Percentiles rank a stretch among this genome's conserved stretches.
Evolutionary conservation across 352 stramenopile genomes (phyloP).

Genomic region (Globisporangium cederbergense): DNA sequence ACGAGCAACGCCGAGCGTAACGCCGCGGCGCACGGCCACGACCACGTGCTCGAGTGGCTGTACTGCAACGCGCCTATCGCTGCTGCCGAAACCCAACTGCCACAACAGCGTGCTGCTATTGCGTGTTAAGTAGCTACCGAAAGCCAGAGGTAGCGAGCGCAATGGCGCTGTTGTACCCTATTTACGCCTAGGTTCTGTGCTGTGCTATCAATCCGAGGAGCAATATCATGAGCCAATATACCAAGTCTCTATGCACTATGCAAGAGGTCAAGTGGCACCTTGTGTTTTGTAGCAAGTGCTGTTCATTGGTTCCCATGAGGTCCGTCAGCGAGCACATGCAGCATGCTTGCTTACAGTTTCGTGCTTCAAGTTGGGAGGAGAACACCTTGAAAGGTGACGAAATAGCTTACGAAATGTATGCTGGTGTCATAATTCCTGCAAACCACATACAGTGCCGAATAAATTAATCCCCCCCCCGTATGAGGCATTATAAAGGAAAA

Average conservation of each 20-base stretch:
- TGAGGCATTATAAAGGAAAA: not conserved
- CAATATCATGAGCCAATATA: not conserved
- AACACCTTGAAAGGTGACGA: too few species aligned
- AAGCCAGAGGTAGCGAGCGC: not conserved
- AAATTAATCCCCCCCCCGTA: too few species aligned
- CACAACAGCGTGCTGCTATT: not conserved
- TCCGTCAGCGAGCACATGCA: too few species aligned
- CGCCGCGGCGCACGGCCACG: constrained; percentile 1
- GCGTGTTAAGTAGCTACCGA: not conserved
- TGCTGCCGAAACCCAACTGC: not conserved
- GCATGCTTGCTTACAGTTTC: too few species aligned
- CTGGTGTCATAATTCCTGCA: not conserved
- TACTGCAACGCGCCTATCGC: not conserved
- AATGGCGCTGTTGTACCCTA: not conserved
- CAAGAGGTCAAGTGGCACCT: not conserved
- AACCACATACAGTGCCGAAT: not conserved
- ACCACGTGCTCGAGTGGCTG: constrained; percentile 11
- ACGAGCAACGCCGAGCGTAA: constrained; percentile 6
- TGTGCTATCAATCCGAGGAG: too few species aligned
- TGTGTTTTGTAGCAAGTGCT: not conserved
- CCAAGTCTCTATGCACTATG: not conserved
- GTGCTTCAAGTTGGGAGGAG: too few species aligned
- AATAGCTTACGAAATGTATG: not conserved
- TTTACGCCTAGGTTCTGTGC: not conserved
- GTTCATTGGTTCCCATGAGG: not conserved